phyloP scores from a whole-genome alignment of 1,139 yeast genomes.

The Dujonia santamariae region DNA sequence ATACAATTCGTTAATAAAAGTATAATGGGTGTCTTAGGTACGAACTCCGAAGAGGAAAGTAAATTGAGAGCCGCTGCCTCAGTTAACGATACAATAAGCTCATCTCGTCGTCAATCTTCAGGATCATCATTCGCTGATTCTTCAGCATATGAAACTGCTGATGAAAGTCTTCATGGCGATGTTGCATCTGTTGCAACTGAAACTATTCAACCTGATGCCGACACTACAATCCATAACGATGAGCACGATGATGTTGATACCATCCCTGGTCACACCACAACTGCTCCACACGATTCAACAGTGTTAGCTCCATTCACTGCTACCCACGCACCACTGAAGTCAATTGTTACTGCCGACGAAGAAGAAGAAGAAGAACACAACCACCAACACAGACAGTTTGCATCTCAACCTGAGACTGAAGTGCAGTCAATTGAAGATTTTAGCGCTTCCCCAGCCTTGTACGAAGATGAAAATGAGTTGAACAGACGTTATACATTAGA shows the following conservation, averaged over 20 bases:
- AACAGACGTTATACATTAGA: conserved; percentile 20
- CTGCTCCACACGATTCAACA: no score
- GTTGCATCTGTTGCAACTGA: background rate
- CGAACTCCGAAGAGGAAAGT: conserved; percentile 35
- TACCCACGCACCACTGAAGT: no score
- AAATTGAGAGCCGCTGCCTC: conserved; percentile 34
- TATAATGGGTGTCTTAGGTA: conserved; percentile 34
- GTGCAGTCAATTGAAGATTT: no score
- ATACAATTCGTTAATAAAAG: no score
- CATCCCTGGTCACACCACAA: no score
- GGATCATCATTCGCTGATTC: conserved; percentile 12
- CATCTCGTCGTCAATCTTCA: conserved; percentile 7
- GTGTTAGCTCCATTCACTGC: no score
- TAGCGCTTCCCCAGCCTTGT: background rate
- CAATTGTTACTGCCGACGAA: no score
- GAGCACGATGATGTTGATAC: no score
- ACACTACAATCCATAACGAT: background rate
- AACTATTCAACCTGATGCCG: background rate
- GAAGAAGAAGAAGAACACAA: background rate
- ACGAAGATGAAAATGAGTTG: conserved; percentile 16
- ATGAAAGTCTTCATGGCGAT: conserved; percentile 7
- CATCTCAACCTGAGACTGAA: no score
- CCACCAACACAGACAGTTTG: no score
- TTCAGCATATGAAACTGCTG: conserved; percentile 38
- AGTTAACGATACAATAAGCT: no score